Evolutionary conservation across 1,284 basidiomycete species (phyloP), one percentile per base, ranked within the genome.

Genomic region (Cryptococcus sp.): DNA sequence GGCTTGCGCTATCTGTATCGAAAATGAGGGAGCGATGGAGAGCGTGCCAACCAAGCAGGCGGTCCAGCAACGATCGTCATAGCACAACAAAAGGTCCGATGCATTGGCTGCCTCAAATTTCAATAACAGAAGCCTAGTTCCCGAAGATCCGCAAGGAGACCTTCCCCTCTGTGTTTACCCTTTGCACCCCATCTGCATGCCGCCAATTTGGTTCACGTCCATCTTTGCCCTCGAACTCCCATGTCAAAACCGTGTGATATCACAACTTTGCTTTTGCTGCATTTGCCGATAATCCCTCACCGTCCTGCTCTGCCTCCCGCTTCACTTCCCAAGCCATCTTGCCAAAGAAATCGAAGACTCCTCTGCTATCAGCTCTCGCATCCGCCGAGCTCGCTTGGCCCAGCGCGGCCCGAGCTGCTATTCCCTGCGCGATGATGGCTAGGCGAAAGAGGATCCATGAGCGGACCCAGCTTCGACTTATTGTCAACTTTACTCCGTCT

Each of bases 391-490:
- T 91, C 0, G 93, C 93, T 78, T 95, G 93, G 8, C 90, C 85
- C 48, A 86, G 83, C 0, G 91, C 90, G 52, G 85, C 85, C 16
- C 95, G 85, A 5, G 95, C 94, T 1, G 93, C 91, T 60, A 98
- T 95, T 3, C 94, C 94, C 79, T 98, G 94, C 0, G 85, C 81
- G 66, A 97, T 97, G 60, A 98, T 85, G 0, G 91, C 85, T 41
- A 91, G 79, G 88, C 73, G 65, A 64, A 72, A 93, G 63, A 51
- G 43, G 38, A 70, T 73, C 65, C 66, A 72, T 7, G 65, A 64
- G 40, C 68, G 56, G 19, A 73, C 66, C 62, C 65, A 70, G 10
- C 63, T 76, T 55, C 3, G 17, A 55, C 5, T 42, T 46, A 16
- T n/a, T 19, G 23, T 64, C 39, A 62, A 45, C 57, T 40, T 27